Percentiles rank a stretch among this genome's conserved stretches.
phyloP scores from a whole-genome alignment of 2,329 filamentous ascomycete species.

The Aspergillus pseudotamarii region DNA sequence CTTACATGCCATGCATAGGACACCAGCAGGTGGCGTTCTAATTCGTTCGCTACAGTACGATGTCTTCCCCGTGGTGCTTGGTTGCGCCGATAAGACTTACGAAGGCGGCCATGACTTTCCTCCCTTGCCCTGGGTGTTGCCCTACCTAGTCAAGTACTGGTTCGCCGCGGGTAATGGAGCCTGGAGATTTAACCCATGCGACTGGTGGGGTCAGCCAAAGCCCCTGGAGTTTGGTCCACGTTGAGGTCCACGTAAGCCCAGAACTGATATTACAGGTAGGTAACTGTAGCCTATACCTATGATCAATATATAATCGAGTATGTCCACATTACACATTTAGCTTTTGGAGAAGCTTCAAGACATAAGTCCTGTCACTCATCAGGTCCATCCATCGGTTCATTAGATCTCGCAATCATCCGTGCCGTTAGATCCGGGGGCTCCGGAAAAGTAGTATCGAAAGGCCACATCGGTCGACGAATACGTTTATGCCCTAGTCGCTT shows the following conservation, averaged over 20 bases:
- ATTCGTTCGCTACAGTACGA: neutral
- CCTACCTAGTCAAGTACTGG: neutral
- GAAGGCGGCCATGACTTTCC: neutral
- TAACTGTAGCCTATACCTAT: neutral
- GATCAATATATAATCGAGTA: neutral
- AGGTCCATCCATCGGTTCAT: slow-evolving; percentile 10
- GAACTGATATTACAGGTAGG: neutral
- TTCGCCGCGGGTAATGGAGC: neutral
- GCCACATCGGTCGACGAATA: slow-evolving; percentile 55
- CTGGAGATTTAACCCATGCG: neutral
- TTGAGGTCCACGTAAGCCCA: neutral
- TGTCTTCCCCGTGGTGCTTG: neutral
- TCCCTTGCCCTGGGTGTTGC: neutral
- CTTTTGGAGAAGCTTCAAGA: too few species aligned
- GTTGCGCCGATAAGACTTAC: neutral
- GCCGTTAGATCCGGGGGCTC: slow-evolving; percentile 39
- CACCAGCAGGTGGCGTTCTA: neutral
- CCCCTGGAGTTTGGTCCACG: neutral
- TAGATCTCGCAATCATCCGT: slow-evolving; percentile 39
- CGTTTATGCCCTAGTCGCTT: slow-evolving; percentile 51
- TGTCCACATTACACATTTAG: neutral
- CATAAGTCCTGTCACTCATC: slow-evolving; percentile 23
- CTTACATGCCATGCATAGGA: neutral
- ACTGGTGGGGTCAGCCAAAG: neutral
- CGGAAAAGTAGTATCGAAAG: slow-evolving; percentile 45